These are phyloP conservation scores for Paramecium sonneborni DNA, from an alignment of 73 alveolate species.

Conservation along the genomic window DNA sequence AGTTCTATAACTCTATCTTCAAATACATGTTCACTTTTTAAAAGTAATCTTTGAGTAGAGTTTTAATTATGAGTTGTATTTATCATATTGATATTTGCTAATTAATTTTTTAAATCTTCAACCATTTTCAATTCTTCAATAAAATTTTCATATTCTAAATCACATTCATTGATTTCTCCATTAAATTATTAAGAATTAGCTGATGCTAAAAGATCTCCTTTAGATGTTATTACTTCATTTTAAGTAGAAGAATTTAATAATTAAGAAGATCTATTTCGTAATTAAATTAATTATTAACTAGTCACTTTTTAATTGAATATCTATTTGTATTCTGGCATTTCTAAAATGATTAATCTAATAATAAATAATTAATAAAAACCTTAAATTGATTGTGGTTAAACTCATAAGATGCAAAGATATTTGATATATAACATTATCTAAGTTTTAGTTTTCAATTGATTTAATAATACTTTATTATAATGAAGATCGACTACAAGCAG, in stretches of 20 bases:
- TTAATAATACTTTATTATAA: neutral
- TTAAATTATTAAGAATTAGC: neutral
- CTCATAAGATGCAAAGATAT: neutral
- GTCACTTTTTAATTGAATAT: neutral
- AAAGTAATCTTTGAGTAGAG: neutral
- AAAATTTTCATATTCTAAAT: neutral
- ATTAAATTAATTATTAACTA: neutral
- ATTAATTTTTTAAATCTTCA: constrained; percentile 16
- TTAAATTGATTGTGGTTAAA: neutral
- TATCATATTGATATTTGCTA: neutral
- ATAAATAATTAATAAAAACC: neutral
- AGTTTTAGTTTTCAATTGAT: neutral
- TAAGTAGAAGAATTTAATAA: neutral
- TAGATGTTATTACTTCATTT: neutral
- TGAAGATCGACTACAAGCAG: neutral
- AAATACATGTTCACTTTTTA: neutral
- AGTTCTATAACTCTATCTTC: neutral
- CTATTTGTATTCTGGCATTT: neutral
- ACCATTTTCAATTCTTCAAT: constrained; percentile 5
- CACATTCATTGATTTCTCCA: neutral
- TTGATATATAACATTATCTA: neutral
- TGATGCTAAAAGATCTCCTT: neutral
- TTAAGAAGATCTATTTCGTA: neutral
- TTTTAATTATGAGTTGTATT: neutral
- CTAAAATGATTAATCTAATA: constrained; percentile 19